phyloP scores from a whole-genome alignment of 225 moss, liverwort and hornwort species.

The Pseudisothecium myosuroides region DNA sequence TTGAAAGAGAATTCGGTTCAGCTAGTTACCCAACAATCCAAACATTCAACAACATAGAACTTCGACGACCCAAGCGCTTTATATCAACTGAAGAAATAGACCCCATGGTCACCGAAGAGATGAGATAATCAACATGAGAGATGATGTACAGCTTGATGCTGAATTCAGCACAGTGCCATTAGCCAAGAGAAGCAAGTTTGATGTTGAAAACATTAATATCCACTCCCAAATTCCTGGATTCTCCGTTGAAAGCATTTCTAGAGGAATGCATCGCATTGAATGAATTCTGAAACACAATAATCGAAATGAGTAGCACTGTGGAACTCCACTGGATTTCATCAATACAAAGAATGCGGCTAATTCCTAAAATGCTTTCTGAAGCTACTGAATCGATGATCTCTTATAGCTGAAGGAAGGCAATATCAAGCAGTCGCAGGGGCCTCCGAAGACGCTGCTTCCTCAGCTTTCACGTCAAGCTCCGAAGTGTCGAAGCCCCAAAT shows the following conservation, averaged over 20 bases:
- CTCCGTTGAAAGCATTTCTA: not conserved
- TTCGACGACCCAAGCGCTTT: not conserved
- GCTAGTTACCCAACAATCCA: not conserved
- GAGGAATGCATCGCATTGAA: not conserved
- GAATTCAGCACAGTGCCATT: not conserved
- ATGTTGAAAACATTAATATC: not conserved
- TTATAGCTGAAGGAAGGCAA: not conserved
- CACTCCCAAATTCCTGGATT: not conserved
- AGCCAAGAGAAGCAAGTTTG: not conserved
- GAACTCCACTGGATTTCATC: not conserved
- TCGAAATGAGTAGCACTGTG: not conserved
- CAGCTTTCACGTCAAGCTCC: not conserved
- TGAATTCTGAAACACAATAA: not conserved
- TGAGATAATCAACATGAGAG: not conserved
- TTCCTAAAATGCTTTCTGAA: not conserved
- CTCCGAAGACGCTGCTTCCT: not conserved
- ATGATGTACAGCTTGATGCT: not conserved
- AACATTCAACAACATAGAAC: not conserved
- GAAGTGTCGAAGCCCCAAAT: slow-evolving; percentile 53
- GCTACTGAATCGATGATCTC: not conserved
- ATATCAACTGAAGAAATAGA: not conserved
- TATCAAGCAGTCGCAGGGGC: not conserved
- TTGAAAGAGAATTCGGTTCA: not conserved
- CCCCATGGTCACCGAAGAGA: not conserved
- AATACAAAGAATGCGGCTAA: not conserved